Base-by-base conservation (phyloP, 441 rosid genomes). In the Lepidium campestre region DNA sequence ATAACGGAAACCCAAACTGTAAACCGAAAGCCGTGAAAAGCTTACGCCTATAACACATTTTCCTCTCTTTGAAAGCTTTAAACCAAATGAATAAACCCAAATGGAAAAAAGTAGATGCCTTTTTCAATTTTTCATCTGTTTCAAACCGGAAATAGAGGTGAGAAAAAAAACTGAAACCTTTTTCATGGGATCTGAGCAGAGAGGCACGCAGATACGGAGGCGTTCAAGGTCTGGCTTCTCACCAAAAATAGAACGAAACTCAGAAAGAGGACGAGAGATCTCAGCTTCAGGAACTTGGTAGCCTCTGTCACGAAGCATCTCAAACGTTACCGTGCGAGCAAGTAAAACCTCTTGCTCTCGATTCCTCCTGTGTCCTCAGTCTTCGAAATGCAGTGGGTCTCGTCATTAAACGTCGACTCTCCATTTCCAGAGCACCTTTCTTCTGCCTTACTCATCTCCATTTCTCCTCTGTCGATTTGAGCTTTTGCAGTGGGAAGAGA, bases 261-360 rank as follows among this genome's bases (percentile, higher is more conserved):
- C 81, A 2, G 57, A 6, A 52, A 74, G 50, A 4, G 84, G 53
- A 57, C 37, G 27, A 57, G 57, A 36, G 25, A 74, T 41, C 13
- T 81, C 82, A 10, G 72, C 62, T 41, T 67, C 61, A 6, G 73
- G 22, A 32, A 79, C 74, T 18, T 36, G 46, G 71, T 76, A 83
- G 36, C 82, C 88, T 8, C 83, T 68, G 75, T 81, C 84, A 2
- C 44, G 54, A 29, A 81, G 80, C 85, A 81, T 81, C 75, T 81
- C 80, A 57, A 72, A 46, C 20, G 57, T 71, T 59, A 79, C 72
- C 76, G 68, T 74, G 76, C 81, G 78, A 50, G 83, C 70, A 82
- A 72, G 80, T 72, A 82, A 74, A 78, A 64, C 72, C 64, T 69
- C 44, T 70, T 57, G 75, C 82, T 70, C 15, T 80, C 81, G 17